Evolutionary conservation across 805 yeast species (phyloP).

Genomic region (Pichia ethanolica): DNA sequence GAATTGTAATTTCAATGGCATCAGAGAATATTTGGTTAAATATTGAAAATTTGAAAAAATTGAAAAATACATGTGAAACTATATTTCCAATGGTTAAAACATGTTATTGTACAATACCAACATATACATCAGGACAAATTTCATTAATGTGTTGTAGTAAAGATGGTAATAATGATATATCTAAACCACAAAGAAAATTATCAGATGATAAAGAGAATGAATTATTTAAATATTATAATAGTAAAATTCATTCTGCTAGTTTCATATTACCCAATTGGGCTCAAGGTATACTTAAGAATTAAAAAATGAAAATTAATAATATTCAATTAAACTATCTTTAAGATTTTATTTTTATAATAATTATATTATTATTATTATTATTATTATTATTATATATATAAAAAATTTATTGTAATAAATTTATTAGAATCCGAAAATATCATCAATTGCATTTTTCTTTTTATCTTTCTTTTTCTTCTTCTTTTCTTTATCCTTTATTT

Average conservation of each 20-base stretch:
- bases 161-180: constrained; percentile 38
- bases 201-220: constrained; percentile 38
- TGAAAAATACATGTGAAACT: constrained; percentile 39
- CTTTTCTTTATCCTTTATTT: neutral
- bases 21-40: constrained; percentile 77
- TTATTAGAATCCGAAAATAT: constrained; percentile 52
- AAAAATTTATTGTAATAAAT: too few species aligned
- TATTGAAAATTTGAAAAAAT: constrained; percentile 40
- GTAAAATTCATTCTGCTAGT: constrained; percentile 59
- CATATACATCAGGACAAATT: constrained; percentile 83
- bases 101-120: constrained; percentile 77
- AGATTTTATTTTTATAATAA: neutral
- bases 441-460: constrained; percentile 55
- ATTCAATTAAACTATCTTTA: too few species aligned
- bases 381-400: too few species aligned
- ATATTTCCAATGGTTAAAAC: constrained; percentile 60
- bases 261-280: constrained; percentile 84
- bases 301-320: neutral
- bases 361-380: neutral
- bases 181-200: constrained; percentile 43
- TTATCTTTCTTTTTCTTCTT: neutral
- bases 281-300: constrained; percentile 3
- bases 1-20: constrained; percentile 70
- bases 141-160: constrained; percentile 71
- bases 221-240: constrained; percentile 57